These are phyloP conservation scores for Phascolomyces articulosus DNA, from an alignment of 371 early-diverging fungal genomes.

Conservation along the genomic window DNA sequence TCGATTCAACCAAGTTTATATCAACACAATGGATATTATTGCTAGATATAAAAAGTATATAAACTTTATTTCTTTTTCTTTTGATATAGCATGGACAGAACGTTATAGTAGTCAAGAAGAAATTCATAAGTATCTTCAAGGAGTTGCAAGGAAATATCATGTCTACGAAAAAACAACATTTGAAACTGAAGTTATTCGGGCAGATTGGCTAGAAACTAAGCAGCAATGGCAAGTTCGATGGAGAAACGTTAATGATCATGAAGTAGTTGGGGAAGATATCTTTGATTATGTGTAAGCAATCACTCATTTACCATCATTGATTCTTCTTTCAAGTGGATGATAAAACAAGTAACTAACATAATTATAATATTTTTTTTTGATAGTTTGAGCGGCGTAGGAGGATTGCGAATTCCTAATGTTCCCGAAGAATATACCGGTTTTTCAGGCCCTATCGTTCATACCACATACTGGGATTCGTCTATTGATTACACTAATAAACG, in stretches of 20 bases:
- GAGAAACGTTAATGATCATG: background rate
- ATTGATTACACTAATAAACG: slow-evolving; percentile 53
- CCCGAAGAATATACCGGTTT: slow-evolving; percentile 54
- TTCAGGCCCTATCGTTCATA: slow-evolving; percentile 50
- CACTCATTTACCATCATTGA: too few species aligned
- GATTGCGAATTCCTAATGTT: slow-evolving; percentile 51
- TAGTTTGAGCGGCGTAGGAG: too few species aligned
- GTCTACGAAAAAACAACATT: slow-evolving; percentile 51
- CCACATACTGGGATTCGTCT: slow-evolving; percentile 50
- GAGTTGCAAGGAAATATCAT: slow-evolving; percentile 49
- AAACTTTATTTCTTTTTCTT: too few species aligned
- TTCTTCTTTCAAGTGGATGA: too few species aligned
- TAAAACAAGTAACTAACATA: too few species aligned
- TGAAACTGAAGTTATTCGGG: slow-evolving; percentile 41
- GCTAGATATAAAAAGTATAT: too few species aligned
- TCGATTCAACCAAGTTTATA: too few species aligned
- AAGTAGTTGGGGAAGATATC: too few species aligned
- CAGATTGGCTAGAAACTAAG: slow-evolving; percentile 43
- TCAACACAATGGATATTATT: too few species aligned
- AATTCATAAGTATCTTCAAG: slow-evolving; percentile 52
- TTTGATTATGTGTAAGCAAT: too few species aligned
- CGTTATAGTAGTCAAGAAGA: slow-evolving; percentile 44
- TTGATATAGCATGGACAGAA: slow-evolving; percentile 59
- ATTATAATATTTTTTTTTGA: too few species aligned
- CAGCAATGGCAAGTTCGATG: slow-evolving; percentile 47